A percentile compares a stretch with the other conserved stretches of the same genome.
These are phyloP conservation scores for Senna tora DNA, from an alignment of 306 rosid genomes.

Conservation along the genomic window DNA sequence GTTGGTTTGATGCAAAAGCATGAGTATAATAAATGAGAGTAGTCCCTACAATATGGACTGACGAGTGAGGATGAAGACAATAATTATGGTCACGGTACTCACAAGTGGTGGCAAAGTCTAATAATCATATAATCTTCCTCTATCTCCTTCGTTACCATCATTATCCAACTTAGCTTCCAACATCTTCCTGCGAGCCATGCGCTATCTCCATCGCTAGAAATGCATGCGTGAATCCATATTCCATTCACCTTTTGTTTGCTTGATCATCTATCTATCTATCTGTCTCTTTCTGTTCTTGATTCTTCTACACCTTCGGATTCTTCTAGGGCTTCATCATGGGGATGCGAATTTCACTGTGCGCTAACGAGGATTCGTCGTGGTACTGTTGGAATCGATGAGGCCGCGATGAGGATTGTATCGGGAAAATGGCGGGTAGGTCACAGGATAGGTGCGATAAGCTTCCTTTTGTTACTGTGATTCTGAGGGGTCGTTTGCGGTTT, in stretches of 20 bases:
- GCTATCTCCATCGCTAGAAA: too few relatives aligned
- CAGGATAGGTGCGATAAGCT: constrained; percentile 58
- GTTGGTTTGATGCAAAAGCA: too few relatives aligned
- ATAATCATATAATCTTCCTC: too few relatives aligned
- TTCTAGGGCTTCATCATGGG: constrained; percentile 37
- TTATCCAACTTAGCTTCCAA: too few relatives aligned
- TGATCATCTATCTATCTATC: neutral
- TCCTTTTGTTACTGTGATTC: constrained; percentile 52
- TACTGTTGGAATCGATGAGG: constrained; percentile 52
- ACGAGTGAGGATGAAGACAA: too few relatives aligned
- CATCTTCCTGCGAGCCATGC: too few relatives aligned
- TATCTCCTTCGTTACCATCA: too few relatives aligned
- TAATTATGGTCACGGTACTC: too few relatives aligned
- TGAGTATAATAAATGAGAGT: too few relatives aligned
- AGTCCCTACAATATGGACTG: too few relatives aligned
- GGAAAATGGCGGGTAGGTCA: constrained; percentile 70
- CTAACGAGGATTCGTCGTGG: constrained; percentile 13
- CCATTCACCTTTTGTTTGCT: neutral
- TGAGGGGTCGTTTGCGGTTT: constrained; percentile 61
- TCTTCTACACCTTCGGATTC: constrained; percentile 28
- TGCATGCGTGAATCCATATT: too few relatives aligned
- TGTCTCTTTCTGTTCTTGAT: neutral
- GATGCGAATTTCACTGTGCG: constrained; percentile 32
- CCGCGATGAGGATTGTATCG: constrained; percentile 54
- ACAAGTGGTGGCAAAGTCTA: too few relatives aligned